These are phyloP conservation scores for Pueraria montana DNA, from an alignment of 306 rosid species.

Conservation along the genomic window DNA sequence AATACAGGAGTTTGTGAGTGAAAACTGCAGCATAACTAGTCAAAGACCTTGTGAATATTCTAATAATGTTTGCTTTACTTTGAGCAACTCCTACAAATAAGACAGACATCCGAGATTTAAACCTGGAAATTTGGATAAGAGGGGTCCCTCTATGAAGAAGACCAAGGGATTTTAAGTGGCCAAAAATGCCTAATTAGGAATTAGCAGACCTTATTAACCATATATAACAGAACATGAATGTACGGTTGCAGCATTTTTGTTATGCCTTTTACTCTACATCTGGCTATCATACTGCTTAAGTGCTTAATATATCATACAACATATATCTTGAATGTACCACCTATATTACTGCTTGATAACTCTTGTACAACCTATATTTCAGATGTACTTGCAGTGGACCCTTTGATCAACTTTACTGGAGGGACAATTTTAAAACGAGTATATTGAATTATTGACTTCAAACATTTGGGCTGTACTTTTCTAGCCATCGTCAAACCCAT, in stretches of 20 bases:
- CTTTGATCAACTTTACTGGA: constrained; percentile 14
- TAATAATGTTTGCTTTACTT: constrained; percentile 10
- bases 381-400: neutral
- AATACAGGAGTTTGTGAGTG: constrained; percentile 34
- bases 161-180: constrained; percentile 23
- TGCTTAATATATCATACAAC: neutral
- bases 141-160: constrained; percentile 7
- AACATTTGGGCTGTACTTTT: constrained; percentile 38
- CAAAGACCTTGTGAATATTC: constrained; percentile 8
- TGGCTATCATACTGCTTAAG: neutral
- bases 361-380: neutral
- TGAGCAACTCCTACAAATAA: constrained; percentile 11
- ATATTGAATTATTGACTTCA: constrained; percentile 37
- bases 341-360: neutral
- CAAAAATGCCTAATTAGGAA: neutral
- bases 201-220: neutral
- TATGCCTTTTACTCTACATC: neutral
- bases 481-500: neutral
- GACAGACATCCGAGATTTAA: neutral
- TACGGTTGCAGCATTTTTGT: neutral
- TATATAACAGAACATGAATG: constrained; percentile 21
- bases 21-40: constrained; percentile 38
- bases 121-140: constrained; percentile 13
- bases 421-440: neutral
- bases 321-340: neutral